These are phyloP conservation scores for Boletellus ananiceps DNA, from an alignment of 768 basidiomycete species.

Conservation along the genomic window DNA sequence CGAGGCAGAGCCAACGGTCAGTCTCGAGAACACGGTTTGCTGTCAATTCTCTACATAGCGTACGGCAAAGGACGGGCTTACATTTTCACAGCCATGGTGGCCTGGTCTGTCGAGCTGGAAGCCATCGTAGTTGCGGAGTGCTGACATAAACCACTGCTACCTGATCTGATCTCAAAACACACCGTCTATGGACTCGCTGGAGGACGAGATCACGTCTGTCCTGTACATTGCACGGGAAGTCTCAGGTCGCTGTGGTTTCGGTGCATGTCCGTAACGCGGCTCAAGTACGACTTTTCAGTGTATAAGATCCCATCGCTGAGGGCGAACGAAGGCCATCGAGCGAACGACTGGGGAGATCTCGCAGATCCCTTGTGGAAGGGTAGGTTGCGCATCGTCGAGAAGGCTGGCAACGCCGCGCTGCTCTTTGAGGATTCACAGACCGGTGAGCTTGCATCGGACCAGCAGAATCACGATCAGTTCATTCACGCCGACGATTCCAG, in stretches of 20 bases:
- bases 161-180: not conserved
- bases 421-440: constrained; percentile 78
- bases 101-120: constrained; percentile 13
- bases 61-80: constrained; percentile 12
- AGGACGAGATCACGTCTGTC: constrained; percentile 86
- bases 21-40: constrained; percentile 29
- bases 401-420: constrained; percentile 59
- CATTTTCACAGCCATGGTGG: constrained; percentile 29
- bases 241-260: constrained; percentile 54
- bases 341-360: constrained; percentile 90
- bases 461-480: constrained; percentile 3
- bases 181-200: constrained; percentile 45
- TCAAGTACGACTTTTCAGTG: constrained; percentile 45
- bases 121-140: constrained; percentile 16
- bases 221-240: constrained; percentile 88
- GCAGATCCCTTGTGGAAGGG: constrained; percentile 87
- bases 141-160: constrained; percentile 23
- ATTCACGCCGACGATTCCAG: constrained; percentile 29
- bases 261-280: constrained; percentile 11
- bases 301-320: constrained; percentile 89
- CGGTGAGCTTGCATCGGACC: constrained; percentile 44
- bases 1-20: constrained; percentile 77
- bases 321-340: constrained; percentile 84
- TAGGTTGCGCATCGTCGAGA: constrained; percentile 79
- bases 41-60: constrained; percentile 2